Conservation (phyloP, 139 green algal genomes). For the Chlorella sp. region DNA sequence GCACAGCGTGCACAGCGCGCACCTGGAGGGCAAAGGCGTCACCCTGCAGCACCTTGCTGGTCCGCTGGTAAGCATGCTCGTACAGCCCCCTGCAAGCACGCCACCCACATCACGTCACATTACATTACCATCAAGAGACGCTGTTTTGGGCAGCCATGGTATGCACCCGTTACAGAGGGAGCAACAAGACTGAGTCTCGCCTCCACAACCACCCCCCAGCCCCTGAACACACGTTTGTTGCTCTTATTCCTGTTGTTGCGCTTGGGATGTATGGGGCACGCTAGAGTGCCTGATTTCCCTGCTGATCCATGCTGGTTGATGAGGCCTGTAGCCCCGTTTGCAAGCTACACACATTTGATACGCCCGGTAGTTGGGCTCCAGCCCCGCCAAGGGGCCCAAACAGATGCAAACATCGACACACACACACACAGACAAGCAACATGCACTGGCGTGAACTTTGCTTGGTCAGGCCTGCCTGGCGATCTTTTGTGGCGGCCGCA, state of each 20-base stretch:
- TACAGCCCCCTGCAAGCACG: slow-evolving; percentile 1
- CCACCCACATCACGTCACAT: background rate
- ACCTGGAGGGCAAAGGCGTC: background rate
- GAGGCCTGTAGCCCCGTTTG: no score
- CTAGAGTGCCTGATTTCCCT: no score
- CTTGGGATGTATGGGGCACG: background rate
- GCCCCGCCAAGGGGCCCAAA: no score
- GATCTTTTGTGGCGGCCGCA: background rate
- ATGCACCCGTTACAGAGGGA: background rate
- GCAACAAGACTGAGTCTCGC: background rate
- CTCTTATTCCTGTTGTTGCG: no score
- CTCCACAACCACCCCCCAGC: background rate
- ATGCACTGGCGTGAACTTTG: background rate
- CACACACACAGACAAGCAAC: no score
- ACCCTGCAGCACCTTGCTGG: background rate
- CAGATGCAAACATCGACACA: no score
- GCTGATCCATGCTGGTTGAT: no score
- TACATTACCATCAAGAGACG: background rate
- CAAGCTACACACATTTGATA: no score
- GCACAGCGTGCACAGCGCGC: no score
- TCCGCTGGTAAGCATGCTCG: background rate
- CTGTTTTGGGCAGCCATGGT: background rate
- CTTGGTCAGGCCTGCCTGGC: background rate
- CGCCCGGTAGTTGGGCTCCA: no score
- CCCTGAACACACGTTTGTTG: background rate